Evolutionary conservation across 208 protist genomes (phyloP).

Genomic region (Phytomonas francai): DNA sequence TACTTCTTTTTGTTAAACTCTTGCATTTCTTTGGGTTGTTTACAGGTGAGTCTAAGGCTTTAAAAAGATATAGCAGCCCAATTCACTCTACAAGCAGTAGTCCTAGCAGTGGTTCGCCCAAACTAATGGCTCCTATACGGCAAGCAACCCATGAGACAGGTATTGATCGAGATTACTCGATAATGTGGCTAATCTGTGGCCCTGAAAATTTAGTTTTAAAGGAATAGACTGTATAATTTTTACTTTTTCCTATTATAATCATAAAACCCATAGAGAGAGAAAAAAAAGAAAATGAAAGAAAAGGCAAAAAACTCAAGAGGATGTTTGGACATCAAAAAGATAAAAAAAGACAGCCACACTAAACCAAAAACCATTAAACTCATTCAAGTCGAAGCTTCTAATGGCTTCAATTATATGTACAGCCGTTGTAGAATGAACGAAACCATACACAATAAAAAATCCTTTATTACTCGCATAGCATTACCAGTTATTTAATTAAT

Average conservation of each 20-base stretch:
- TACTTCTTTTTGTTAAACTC: not conserved
- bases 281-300: not conserved
- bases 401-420: not conserved
- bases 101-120: not conserved
- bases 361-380: constrained; percentile 1
- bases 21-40: not conserved
- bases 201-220: constrained; percentile 2
- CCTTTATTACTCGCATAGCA: not conserved
- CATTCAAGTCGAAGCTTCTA: not conserved
- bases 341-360: not conserved
- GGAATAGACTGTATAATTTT: not conserved
- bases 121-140: not conserved
- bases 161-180: not conserved
- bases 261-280: not conserved
- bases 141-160: not conserved
- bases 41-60: not conserved
- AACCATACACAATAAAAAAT: constrained; percentile 6
- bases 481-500: constrained; percentile 9
- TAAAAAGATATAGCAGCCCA: not conserved
- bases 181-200: not conserved
- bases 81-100: not conserved
- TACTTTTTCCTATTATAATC: constrained; percentile 3
- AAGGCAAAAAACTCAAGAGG: constrained; percentile 1
- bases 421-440: not conserved
- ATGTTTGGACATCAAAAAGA: not conserved